Percentiles rank a stretch among this genome's conserved stretches.
These are phyloP conservation scores for Gaeumannomyces tritici DNA, from an alignment of 2,329 filamentous ascomycete species.

Conservation along the genomic window DNA sequence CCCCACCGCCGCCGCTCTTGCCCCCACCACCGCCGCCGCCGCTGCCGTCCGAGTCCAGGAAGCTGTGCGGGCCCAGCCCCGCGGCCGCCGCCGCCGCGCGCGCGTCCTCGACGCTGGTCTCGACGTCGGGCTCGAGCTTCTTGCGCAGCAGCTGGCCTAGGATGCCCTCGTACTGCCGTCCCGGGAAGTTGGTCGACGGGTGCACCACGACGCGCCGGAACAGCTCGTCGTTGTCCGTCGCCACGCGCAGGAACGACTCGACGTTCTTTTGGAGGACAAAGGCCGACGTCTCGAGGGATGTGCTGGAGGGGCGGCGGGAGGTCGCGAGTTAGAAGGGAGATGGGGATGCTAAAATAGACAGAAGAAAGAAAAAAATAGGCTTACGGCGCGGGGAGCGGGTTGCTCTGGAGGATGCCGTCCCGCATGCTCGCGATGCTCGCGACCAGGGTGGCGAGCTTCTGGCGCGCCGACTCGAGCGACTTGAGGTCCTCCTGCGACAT, in stretches of 20 bases:
- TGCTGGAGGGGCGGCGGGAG: conserved; percentile 29
- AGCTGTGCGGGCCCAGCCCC: conserved; percentile 19
- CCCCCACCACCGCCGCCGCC: conserved; percentile 11
- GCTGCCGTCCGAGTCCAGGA: conserved; percentile 12
- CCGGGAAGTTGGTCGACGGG: conserved; percentile 67
- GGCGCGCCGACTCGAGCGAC: conserved; percentile 60
- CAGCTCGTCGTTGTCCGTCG: conserved; percentile 55
- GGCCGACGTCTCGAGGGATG: conserved; percentile 62
- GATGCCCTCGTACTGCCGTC: conserved; percentile 55
- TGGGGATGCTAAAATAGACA: too few species aligned
- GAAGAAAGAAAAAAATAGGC: conserved; percentile 9
- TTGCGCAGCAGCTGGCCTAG: conserved; percentile 67
- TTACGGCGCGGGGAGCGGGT: conserved; percentile 60
- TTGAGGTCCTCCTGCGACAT: conserved; percentile 52
- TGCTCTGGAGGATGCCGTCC: conserved; percentile 48
- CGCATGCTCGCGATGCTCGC: conserved; percentile 58
- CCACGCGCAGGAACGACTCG: conserved; percentile 52
- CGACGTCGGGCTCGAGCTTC: conserved; percentile 70
- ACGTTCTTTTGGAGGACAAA: conserved; percentile 65
- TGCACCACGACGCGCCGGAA: conserved; percentile 64
- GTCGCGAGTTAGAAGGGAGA: too few species aligned
- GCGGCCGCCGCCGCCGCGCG: conserved; percentile 32
- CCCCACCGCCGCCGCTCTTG: conserved; percentile 8
- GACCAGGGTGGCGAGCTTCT: conserved; percentile 58
- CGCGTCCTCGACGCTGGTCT: conserved; percentile 61